Conservation (phyloP, 2,329 filamentous ascomycete genomes). For the Alternaria dauci region DNA sequence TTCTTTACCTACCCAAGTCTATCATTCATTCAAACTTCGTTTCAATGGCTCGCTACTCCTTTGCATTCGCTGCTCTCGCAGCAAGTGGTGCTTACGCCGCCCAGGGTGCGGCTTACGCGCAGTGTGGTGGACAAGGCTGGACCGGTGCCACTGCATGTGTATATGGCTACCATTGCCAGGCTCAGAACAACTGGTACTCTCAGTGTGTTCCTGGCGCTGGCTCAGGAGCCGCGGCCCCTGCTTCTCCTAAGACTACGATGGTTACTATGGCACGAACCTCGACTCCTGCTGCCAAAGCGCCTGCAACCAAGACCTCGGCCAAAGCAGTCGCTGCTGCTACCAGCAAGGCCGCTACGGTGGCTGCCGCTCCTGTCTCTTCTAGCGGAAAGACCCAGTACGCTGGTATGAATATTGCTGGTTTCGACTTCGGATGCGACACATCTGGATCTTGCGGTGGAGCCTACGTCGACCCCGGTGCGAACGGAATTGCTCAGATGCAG, state of each 20-base stretch:
- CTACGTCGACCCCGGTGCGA: constrained; percentile 31
- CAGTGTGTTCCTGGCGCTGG: constrained; percentile 45
- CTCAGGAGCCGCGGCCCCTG: neutral
- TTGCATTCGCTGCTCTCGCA: constrained; percentile 3
- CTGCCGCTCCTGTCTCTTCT: neutral
- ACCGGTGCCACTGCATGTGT: constrained; percentile 50
- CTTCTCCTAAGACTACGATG: neutral
- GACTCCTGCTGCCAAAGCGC: neutral
- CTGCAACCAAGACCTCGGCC: neutral
- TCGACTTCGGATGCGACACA: constrained; percentile 58
- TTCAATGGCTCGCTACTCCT: constrained; percentile 6
- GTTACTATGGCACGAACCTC: neutral
- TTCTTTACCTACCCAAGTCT: neutral
- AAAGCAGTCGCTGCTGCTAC: neutral
- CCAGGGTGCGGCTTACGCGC: constrained; percentile 18
- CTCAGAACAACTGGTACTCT: constrained; percentile 52
- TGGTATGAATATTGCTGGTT: constrained; percentile 58
- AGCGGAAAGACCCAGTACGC: constrained; percentile 34
- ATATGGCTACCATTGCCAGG: constrained; percentile 47
- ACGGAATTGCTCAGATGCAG: constrained; percentile 62
- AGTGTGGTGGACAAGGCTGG: constrained; percentile 55
- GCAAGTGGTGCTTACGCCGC: constrained; percentile 2
- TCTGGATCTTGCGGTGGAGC: constrained; percentile 36
- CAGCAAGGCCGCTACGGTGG: neutral
- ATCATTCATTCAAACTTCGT: neutral